phyloP scores from a whole-genome alignment of 768 basidiomycete species.

The Pholiota microspora region DNA sequence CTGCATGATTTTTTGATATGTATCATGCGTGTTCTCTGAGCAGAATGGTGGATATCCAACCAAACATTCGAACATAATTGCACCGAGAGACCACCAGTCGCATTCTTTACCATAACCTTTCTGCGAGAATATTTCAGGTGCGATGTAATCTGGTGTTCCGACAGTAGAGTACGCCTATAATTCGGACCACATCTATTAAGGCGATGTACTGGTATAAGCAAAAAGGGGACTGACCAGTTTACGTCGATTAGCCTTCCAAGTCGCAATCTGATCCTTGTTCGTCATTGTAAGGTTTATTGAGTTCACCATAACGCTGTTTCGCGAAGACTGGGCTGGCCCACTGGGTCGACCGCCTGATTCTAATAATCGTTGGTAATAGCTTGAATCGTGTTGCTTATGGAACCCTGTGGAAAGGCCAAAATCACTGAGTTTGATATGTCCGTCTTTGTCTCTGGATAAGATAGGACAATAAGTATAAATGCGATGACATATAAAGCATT shows the following conservation, averaged over 20 bases:
- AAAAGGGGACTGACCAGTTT: slow-evolving; percentile 77
- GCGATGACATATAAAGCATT: slow-evolving; percentile 31
- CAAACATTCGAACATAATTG: slow-evolving; percentile 97
- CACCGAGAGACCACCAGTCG: slow-evolving; percentile 99
- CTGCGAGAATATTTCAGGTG: slow-evolving; percentile 94
- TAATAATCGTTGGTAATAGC: slow-evolving; percentile 88
- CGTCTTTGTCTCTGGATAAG: slow-evolving; percentile 71
- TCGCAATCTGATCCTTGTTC: slow-evolving; percentile 90
- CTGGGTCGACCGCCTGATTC: slow-evolving; percentile 58
- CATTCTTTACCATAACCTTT: slow-evolving; percentile 98
- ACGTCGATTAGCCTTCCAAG: slow-evolving; percentile 97
- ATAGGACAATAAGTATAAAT: not conserved
- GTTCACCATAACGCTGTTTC: slow-evolving; percentile 97
- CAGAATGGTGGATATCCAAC: slow-evolving; percentile 98
- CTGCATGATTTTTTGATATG: slow-evolving; percentile 96
- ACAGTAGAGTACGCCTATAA: slow-evolving; percentile 93
- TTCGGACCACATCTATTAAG: slow-evolving; percentile 2
- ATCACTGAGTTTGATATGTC: slow-evolving; percentile 97
- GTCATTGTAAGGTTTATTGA: slow-evolving; percentile 96
- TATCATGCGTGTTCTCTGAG: slow-evolving; percentile 93
- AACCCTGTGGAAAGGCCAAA: slow-evolving; percentile 99
- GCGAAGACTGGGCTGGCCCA: slow-evolving; percentile 43
- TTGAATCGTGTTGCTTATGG: slow-evolving; percentile 96
- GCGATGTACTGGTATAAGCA: not conserved
- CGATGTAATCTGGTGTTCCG: slow-evolving; percentile 95